A percentile compares a stretch with the other conserved stretches of the same genome.
These are phyloP conservation scores for Trichomonas vaginalis DNA, from an alignment of 208 protist species.

Conservation along the genomic window DNA sequence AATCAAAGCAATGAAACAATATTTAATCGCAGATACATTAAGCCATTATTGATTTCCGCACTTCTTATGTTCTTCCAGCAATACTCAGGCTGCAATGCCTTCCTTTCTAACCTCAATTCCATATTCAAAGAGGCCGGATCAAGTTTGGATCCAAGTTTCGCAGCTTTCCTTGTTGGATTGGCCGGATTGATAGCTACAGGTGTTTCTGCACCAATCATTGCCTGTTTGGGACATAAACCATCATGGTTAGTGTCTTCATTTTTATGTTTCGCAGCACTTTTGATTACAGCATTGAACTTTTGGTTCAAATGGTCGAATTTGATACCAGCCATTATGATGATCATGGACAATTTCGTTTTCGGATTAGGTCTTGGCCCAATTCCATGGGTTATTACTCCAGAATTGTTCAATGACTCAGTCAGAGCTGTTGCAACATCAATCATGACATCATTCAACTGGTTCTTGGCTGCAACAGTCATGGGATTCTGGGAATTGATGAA, in stretches of 20 bases:
- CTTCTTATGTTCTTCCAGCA: conserved; percentile 3
- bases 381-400: neutral
- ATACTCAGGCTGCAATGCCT: neutral
- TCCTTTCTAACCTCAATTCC: neutral
- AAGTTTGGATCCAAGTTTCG: neutral
- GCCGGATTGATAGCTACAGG: neutral
- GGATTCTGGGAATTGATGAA: neutral
- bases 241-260: neutral
- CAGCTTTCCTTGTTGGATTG: neutral
- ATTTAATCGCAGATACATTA: neutral
- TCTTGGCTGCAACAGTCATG: neutral
- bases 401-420: neutral
- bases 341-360: neutral
- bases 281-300: neutral
- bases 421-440: neutral
- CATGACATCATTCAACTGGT: neutral
- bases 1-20: neutral
- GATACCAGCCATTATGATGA: neutral
- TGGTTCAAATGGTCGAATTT: neutral
- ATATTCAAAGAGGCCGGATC: neutral
- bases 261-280: neutral
- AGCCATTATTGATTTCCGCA: neutral
- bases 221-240: neutral
- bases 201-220: neutral
- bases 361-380: neutral